Evolutionary conservation across 306 rosid species (phyloP).

Genomic region (Cucurbita ficifolia): DNA sequence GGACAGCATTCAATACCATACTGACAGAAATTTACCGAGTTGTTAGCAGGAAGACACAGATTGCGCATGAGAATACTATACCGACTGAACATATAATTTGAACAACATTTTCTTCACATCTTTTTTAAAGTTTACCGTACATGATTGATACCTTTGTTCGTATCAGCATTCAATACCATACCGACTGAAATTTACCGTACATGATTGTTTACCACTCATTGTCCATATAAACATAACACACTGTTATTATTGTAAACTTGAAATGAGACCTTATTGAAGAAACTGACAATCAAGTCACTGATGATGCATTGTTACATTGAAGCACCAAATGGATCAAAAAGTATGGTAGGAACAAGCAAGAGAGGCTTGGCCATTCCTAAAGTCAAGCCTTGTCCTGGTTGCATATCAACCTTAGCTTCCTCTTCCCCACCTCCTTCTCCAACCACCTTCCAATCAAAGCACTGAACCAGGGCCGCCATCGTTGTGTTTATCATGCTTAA

Average conservation of each 20-base stretch:
- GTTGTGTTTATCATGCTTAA: neutral
- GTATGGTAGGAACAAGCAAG: neutral
- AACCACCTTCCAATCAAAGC: constrained; percentile 25
- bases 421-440: constrained; percentile 1
- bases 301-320: neutral
- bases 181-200: too few species aligned
- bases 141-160: too few species aligned
- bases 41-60: constrained; percentile 46
- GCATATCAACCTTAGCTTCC: constrained; percentile 3
- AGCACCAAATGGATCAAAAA: neutral
- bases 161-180: too few species aligned
- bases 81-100: too few species aligned
- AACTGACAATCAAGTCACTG: neutral
- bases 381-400: neutral
- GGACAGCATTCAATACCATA: constrained; percentile 61
- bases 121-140: too few species aligned
- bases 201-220: too few species aligned
- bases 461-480: constrained; percentile 28
- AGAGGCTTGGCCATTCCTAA: constrained; percentile 3
- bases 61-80: constrained; percentile 40
- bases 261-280: neutral
- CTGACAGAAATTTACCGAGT: constrained; percentile 63
- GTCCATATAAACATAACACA: neutral
- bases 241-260: neutral
- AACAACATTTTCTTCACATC: too few species aligned